A percentile compares a stretch with the other conserved stretches of the same genome.
phyloP scores from a whole-genome alignment of 2,329 filamentous ascomycete species.

The Penicillium thymicola region DNA sequence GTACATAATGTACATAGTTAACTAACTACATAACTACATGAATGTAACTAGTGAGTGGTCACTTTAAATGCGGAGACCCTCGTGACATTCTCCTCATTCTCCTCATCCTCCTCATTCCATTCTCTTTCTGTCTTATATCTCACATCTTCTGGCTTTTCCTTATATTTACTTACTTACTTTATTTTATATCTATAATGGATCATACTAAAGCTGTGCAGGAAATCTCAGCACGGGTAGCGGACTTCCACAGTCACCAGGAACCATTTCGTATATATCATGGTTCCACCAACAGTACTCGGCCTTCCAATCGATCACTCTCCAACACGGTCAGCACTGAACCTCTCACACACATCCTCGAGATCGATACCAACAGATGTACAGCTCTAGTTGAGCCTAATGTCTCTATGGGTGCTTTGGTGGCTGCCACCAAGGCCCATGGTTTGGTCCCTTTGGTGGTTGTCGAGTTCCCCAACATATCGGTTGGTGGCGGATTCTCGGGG shows the following conservation, averaged over 20 bases:
- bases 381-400: constrained; percentile 70
- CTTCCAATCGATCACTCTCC: constrained; percentile 40
- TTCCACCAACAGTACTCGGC: constrained; percentile 71
- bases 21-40: no score
- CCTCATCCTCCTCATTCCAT: neutral
- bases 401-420: constrained; percentile 62
- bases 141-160: neutral
- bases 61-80: neutral
- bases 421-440: constrained; percentile 53
- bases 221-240: constrained; percentile 15
- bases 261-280: constrained; percentile 76
- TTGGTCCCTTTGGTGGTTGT: constrained; percentile 65
- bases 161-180: neutral
- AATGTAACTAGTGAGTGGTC: no score
- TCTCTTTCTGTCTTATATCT: neutral
- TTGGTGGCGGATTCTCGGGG: constrained; percentile 64
- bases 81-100: neutral
- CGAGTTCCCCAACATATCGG: constrained; percentile 69
- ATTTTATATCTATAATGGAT: constrained; percentile 10
- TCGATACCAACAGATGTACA: constrained; percentile 53
- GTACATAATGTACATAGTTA: neutral
- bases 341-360: constrained; percentile 59
- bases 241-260: constrained; percentile 50
- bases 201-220: constrained; percentile 16
- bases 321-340: constrained; percentile 65